Percentiles rank a stretch among this genome's conserved stretches.
phyloP scores from a whole-genome alignment of 352 stramenopile genomes.

The Globisporangium emineosum region DNA sequence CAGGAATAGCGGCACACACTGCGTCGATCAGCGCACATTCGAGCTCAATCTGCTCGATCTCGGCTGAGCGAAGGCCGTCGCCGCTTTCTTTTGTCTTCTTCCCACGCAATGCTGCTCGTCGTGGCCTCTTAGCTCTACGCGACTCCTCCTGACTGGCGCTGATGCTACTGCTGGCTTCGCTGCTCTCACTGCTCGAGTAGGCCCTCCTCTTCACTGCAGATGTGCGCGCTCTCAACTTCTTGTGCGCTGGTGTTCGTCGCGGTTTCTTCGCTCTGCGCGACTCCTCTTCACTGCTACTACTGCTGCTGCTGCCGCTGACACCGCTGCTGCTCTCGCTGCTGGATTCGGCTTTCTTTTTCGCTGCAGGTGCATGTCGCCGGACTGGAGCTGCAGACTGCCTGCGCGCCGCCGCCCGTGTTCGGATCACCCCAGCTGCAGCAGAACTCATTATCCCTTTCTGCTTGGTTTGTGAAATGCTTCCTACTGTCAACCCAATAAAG shows the following conservation, averaged over 20 bases:
- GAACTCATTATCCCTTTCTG: background rate
- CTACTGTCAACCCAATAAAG: background rate
- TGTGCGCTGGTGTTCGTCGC: background rate
- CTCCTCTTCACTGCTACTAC: background rate
- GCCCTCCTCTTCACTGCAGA: background rate
- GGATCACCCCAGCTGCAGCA: background rate
- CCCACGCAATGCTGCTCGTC: background rate
- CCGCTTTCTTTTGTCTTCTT: background rate
- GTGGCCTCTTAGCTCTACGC: background rate
- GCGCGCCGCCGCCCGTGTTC: background rate
- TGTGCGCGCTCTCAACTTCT: background rate
- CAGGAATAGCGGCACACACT: background rate
- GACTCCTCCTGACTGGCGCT: background rate
- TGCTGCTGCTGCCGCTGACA: background rate
- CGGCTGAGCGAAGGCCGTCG: background rate
- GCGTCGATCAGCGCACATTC: constrained; percentile 10
- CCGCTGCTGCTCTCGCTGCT: background rate
- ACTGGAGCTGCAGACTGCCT: background rate
- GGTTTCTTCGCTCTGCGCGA: background rate
- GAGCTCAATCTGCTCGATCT: constrained; percentile 4
- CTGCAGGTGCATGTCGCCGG: background rate
- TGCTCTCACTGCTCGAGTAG: background rate
- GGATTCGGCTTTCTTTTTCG: background rate
- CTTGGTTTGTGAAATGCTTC: too few species aligned
- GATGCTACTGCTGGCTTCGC: background rate